These are phyloP conservation scores for Pythium diclinum DNA, from an alignment of 352 stramenopile genomes.

Conservation along the genomic window DNA sequence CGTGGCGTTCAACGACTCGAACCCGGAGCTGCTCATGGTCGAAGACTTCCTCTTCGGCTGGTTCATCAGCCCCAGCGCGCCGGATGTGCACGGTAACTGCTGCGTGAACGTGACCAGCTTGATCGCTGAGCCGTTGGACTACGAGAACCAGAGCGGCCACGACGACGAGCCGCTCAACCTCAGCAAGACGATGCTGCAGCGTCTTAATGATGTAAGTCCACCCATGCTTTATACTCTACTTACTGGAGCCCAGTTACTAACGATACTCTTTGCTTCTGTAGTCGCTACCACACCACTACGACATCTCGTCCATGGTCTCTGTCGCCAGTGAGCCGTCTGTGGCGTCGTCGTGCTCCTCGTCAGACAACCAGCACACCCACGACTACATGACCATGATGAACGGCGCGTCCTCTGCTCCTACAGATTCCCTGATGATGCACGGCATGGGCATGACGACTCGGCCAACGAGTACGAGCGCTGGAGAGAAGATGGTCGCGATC, in stretches of 20 bases:
- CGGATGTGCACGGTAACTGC: slow-evolving; percentile 13
- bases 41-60: slow-evolving; percentile 34
- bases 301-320: slow-evolving; percentile 9
- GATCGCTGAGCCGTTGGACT: slow-evolving; percentile 22
- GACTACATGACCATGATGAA: not conserved
- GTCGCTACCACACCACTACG: slow-evolving; percentile 22
- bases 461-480: slow-evolving; percentile 5
- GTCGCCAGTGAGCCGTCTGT: slow-evolving; percentile 8
- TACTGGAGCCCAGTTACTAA: no score
- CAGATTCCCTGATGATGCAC: slow-evolving; percentile 11
- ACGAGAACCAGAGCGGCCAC: slow-evolving; percentile 23
- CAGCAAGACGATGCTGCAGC: slow-evolving; percentile 48
- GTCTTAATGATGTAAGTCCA: slow-evolving; percentile 32
- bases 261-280: not conserved
- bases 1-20: slow-evolving; percentile 30
- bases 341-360: slow-evolving; percentile 4
- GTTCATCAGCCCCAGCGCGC: slow-evolving; percentile 25
- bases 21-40: slow-evolving; percentile 21
- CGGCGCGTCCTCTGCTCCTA: not conserved
- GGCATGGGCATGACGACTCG: slow-evolving; percentile 11
- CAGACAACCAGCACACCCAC: slow-evolving; percentile 21
- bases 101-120: slow-evolving; percentile 31
- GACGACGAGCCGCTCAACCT: slow-evolving; percentile 29
- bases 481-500: slow-evolving; percentile 15
- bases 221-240: no score